Percentiles rank a stretch among this genome's conserved stretches.
Conservation (phyloP, 768 basidiomycete genomes). For the Auricularia heimuer region DNA sequence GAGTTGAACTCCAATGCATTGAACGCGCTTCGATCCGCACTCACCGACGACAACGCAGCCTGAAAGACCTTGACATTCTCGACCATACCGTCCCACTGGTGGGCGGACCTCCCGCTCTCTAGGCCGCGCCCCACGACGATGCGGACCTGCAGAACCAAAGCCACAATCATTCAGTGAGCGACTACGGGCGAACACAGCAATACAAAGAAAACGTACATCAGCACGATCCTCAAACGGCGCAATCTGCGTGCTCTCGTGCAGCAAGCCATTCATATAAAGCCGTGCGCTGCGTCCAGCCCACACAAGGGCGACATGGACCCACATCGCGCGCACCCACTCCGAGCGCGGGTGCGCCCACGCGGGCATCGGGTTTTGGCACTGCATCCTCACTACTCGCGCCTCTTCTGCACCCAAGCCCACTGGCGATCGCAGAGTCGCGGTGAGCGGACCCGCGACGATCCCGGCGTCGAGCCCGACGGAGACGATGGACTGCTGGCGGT, state of each 20-base stretch:
- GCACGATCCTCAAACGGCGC: not conserved
- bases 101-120: not conserved
- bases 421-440: not conserved
- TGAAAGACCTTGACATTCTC: not conserved
- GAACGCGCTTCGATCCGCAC: not conserved
- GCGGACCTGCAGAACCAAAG: not conserved
- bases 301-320: not conserved
- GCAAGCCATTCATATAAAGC: not conserved
- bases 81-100: not conserved
- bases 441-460: not conserved
- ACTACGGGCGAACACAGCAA: too few relatives aligned
- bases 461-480: not conserved
- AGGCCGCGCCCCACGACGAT: not conserved
- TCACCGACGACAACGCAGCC: not conserved
- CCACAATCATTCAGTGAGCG: too few relatives aligned
- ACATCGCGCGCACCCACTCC: not conserved
- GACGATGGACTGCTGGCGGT: not conserved
- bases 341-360: not conserved
- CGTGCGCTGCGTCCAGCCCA: not conserved
- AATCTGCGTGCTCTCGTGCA: not conserved
- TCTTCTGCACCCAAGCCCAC: not conserved
- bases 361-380: not conserved
- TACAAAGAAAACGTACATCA: not conserved
- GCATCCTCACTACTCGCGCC: not conserved
- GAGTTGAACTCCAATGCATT: not conserved